These are phyloP conservation scores for Firmiana major DNA, from an alignment of 345 rosid species.

Conservation along the genomic window DNA sequence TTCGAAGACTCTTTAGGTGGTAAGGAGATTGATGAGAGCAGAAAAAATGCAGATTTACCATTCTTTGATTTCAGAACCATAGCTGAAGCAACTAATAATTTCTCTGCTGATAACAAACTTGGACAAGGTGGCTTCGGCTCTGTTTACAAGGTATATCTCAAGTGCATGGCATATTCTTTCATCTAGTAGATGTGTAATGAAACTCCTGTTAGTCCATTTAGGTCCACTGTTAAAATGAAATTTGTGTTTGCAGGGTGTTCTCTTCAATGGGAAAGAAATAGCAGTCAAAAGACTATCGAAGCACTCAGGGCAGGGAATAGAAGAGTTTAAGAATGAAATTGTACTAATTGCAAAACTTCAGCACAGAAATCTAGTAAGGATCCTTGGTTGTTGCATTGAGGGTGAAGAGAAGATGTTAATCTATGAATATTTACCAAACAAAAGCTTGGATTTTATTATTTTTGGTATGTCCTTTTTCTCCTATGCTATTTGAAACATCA, in stretches of 20 bases:
- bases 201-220: too few species aligned
- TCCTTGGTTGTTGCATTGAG: constrained; percentile 57
- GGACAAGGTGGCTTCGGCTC: constrained; percentile 76
- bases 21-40: constrained; percentile 33
- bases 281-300: constrained; percentile 46
- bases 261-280: constrained; percentile 37
- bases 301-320: constrained; percentile 45
- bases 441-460: constrained; percentile 49
- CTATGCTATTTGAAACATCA: not conserved
- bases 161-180: not conserved
- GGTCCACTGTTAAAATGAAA: not conserved
- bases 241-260: constrained; percentile 29
- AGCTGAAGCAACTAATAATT: constrained; percentile 49
- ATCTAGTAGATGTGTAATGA: not conserved
- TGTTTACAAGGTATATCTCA: constrained; percentile 47
- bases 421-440: constrained; percentile 60
- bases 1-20: constrained; percentile 24
- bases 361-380: constrained; percentile 65
- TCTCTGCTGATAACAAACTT: constrained; percentile 49
- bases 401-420: constrained; percentile 51
- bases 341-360: constrained; percentile 49
- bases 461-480: constrained; percentile 31
- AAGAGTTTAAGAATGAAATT: constrained; percentile 48
- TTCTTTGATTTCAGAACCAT: constrained; percentile 42
- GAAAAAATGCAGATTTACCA: constrained; percentile 40